These are phyloP conservation scores for Xylaria sp. DNA, from an alignment of 2,329 filamentous ascomycete species.

Conservation along the genomic window DNA sequence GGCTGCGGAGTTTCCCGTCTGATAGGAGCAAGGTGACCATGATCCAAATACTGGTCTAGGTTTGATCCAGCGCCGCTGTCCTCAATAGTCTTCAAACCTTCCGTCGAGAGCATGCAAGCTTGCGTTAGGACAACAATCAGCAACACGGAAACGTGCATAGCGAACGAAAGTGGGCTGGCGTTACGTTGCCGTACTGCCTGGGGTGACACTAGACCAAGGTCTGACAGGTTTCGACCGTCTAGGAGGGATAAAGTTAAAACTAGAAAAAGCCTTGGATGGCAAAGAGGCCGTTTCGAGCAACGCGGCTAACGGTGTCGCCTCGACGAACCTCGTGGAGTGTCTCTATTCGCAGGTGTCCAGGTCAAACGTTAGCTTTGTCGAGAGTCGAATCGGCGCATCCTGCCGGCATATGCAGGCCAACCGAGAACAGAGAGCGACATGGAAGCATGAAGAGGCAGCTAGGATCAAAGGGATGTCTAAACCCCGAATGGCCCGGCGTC, in stretches of 20 bases:
- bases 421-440: no score
- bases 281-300: background rate
- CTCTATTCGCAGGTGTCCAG: background rate
- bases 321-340: no score
- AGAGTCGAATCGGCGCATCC: no score
- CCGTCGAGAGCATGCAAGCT: background rate
- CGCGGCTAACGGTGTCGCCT: background rate
- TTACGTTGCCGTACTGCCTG: background rate
- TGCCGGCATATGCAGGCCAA: no score
- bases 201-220: background rate
- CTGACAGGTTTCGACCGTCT: background rate
- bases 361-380: background rate
- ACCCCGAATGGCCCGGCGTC: background rate
- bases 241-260: background rate
- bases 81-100: no score
- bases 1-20: no score
- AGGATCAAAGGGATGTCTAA: background rate
- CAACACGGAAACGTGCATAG: constrained; percentile 3
- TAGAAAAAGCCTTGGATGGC: background rate
- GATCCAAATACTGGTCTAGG: no score
- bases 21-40: no score
- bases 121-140: background rate
- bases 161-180: background rate
- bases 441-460: no score
- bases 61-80: no score